Conservation (phyloP, 192 early-diverging fungal species). For the Coemansia sp. region DNA sequence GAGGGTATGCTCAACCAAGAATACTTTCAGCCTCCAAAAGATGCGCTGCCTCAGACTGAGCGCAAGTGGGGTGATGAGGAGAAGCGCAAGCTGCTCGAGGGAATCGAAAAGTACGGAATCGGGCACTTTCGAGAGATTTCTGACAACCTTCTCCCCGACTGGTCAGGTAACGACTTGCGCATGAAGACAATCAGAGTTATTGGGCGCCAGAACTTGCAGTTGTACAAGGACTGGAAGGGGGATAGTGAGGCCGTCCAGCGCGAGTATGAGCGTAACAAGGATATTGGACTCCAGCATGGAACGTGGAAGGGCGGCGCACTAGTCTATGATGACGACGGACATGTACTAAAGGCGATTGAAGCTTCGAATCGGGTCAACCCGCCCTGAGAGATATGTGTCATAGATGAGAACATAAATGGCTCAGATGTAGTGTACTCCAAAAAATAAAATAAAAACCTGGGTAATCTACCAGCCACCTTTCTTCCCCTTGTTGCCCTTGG, state of each 20-base stretch:
- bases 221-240: conserved; percentile 86
- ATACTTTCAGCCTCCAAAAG: conserved; percentile 71
- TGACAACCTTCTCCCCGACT: conserved; percentile 71
- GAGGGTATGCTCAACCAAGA: conserved; percentile 90
- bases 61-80: conserved; percentile 89
- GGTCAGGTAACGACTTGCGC: conserved; percentile 79
- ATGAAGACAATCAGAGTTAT: conserved; percentile 83
- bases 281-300: conserved; percentile 71
- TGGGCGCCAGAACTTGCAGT: conserved; percentile 84
- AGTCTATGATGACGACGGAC: conserved; percentile 83
- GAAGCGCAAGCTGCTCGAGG: conserved; percentile 69
- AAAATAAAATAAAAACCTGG: background rate
- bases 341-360: conserved; percentile 63
- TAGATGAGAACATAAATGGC: background rate
- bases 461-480: conserved; percentile 18
- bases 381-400: conserved; percentile 17
- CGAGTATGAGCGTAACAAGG: conserved; percentile 82
- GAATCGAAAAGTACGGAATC: conserved; percentile 82
- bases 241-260: conserved; percentile 64
- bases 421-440: background rate
- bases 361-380: conserved; percentile 40
- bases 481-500: conserved; percentile 35
- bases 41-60: conserved; percentile 56
- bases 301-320: conserved; percentile 80
- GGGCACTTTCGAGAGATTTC: conserved; percentile 89